These are phyloP conservation scores for Medicago truncatula DNA, from an alignment of 306 rosid genomes.

Conservation along the genomic window DNA sequence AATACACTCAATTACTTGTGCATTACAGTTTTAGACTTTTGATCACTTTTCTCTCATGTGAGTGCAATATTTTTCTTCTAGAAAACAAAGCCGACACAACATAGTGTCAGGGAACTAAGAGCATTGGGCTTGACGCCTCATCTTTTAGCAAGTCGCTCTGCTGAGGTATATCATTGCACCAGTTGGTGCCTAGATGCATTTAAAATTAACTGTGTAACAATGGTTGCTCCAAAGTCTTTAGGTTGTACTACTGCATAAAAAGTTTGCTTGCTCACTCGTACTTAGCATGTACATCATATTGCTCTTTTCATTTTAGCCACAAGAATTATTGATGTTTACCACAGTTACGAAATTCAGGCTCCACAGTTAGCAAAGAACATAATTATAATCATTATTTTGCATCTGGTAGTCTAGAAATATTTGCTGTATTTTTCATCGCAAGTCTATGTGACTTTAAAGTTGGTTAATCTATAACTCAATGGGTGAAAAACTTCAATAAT, in stretches of 20 bases:
- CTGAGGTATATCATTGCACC: constrained; percentile 66
- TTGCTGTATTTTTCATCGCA: constrained; percentile 16
- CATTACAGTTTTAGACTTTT: constrained; percentile 35
- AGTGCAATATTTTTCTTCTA: constrained; percentile 49
- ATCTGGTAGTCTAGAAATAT: neutral
- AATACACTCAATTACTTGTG: constrained; percentile 47
- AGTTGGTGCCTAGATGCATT: constrained; percentile 33
- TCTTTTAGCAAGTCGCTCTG: constrained; percentile 93
- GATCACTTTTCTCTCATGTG: constrained; percentile 31
- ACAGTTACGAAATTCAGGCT: constrained; percentile 13
- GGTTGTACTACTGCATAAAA: constrained; percentile 16
- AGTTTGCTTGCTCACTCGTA: constrained; percentile 4
- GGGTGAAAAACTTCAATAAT: constrained; percentile 10
- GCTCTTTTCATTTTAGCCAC: neutral
- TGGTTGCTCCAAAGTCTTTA: constrained; percentile 27
- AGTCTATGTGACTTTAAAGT: constrained; percentile 4
- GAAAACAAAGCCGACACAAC: constrained; percentile 99
- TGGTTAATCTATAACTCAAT: constrained; percentile 6
- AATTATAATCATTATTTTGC: constrained; percentile 11
- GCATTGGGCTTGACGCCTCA: constrained; percentile 97
- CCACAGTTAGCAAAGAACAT: constrained; percentile 4
- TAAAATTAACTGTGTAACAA: constrained; percentile 17
- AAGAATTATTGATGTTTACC: neutral
- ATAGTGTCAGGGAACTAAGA: constrained; percentile 93
- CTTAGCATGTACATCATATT: constrained; percentile 21